phyloP scores from a whole-genome alignment of 2,329 filamentous ascomycete species.

The Sarocladiaceae sp. region DNA sequence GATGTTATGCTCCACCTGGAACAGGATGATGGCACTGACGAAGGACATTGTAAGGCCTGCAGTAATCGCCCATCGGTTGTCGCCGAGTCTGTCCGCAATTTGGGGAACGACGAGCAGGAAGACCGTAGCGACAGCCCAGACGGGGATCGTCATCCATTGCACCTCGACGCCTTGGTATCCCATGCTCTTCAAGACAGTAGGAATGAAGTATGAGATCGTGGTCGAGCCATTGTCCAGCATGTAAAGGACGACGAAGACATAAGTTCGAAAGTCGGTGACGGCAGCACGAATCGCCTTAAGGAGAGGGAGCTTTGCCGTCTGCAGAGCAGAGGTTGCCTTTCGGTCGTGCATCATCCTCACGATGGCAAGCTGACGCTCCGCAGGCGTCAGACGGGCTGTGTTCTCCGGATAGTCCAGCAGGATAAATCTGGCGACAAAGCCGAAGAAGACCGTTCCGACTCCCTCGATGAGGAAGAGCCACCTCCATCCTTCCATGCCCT shows the following conservation, averaged over 20 bases:
- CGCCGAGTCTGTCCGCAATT: slow-evolving; percentile 20
- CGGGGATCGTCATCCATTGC: slow-evolving; percentile 38
- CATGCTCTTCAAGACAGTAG: slow-evolving; percentile 41
- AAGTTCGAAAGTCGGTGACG: slow-evolving; percentile 39
- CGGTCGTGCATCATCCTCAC: slow-evolving; percentile 44
- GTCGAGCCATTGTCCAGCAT: slow-evolving; percentile 40
- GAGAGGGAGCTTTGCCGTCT: slow-evolving; percentile 18
- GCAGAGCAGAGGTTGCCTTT: slow-evolving; percentile 9
- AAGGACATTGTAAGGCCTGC: slow-evolving; percentile 18
- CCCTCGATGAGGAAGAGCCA: slow-evolving; percentile 67
- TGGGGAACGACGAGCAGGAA: slow-evolving; percentile 18
- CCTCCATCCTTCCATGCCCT: slow-evolving; percentile 49
- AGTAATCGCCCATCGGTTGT: slow-evolving; percentile 22
- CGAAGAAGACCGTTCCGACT: slow-evolving; percentile 44
- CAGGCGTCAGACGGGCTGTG: slow-evolving; percentile 51
- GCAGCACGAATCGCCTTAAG: slow-evolving; percentile 24
- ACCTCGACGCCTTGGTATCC: slow-evolving; percentile 37
- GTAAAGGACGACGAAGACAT: slow-evolving; percentile 41
- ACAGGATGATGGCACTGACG: slow-evolving; percentile 22
- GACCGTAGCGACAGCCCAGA: slow-evolving; percentile 22
- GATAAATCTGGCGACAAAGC: slow-evolving; percentile 51
- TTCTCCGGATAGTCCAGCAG: slow-evolving; percentile 62
- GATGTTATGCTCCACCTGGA: slow-evolving; percentile 27
- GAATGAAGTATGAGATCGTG: slow-evolving; percentile 48
- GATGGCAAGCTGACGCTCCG: slow-evolving; percentile 56